phyloP scores from a whole-genome alignment of 2,329 filamentous ascomycete species.

The Claviceps digitariae region DNA sequence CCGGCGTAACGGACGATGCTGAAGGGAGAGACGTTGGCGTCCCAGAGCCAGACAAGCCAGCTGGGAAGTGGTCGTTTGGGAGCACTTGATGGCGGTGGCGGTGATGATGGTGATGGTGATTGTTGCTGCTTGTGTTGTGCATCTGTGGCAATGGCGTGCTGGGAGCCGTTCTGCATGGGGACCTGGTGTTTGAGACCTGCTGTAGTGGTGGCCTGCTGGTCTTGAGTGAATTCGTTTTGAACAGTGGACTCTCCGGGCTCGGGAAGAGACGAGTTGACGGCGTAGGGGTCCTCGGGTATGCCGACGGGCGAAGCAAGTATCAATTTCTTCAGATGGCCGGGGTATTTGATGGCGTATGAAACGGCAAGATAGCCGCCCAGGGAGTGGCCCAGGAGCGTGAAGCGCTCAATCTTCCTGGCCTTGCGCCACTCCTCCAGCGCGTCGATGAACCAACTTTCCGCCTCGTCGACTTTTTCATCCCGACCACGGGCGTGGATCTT shows the following conservation, averaged over 20 bases:
- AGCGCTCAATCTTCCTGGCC: slow-evolving; percentile 76
- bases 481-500: slow-evolving; percentile 71
- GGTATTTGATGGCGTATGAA: slow-evolving; percentile 93
- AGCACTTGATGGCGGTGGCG: slow-evolving; percentile 8
- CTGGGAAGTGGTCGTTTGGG: slow-evolving; percentile 52
- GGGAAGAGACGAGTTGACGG: slow-evolving; percentile 66
- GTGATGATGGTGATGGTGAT: background rate
- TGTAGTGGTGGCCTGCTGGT: slow-evolving; percentile 41
- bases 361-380: slow-evolving; percentile 91
- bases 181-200: background rate
- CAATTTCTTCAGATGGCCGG: slow-evolving; percentile 85
- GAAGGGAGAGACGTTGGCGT: slow-evolving; percentile 92
- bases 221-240: slow-evolving; percentile 65
- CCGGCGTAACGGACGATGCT: slow-evolving; percentile 78
- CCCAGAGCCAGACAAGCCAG: slow-evolving; percentile 92
- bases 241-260: slow-evolving; percentile 62
- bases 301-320: slow-evolving; percentile 91
- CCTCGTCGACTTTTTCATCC: slow-evolving; percentile 69
- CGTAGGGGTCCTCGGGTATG: slow-evolving; percentile 87
- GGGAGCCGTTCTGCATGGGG: background rate
- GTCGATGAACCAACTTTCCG: slow-evolving; percentile 92
- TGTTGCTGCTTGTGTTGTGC: slow-evolving; percentile 8
- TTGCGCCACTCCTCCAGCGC: slow-evolving; percentile 92
- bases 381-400: slow-evolving; percentile 86
- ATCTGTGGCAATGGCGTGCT: slow-evolving; percentile 25